Evolutionary conservation across 2,329 filamentous ascomycete species (phyloP).

Genomic region (Tolypocladium ophioglossoides): DNA sequence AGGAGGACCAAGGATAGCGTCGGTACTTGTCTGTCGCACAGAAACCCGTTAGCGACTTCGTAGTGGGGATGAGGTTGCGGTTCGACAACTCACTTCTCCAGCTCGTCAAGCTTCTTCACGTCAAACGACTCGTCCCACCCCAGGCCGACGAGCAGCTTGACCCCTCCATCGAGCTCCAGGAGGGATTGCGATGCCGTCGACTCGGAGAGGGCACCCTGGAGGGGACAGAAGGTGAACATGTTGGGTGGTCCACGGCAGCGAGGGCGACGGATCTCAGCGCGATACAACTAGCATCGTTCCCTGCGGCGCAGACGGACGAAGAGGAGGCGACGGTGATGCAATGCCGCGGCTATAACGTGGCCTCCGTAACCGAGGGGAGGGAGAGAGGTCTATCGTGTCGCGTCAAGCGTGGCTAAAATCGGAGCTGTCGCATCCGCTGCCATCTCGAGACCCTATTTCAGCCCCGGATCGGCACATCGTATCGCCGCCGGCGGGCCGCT

Average conservation of each 20-base stretch:
- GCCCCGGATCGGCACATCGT: not conserved
- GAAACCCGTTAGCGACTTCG: not conserved
- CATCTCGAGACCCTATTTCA: not conserved
- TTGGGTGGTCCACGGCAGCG: slow-evolving; percentile 10
- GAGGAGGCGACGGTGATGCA: not conserved
- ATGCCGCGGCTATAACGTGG: not conserved
- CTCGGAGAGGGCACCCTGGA: slow-evolving; percentile 82
- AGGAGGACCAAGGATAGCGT: slow-evolving; percentile 89
- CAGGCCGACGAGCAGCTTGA: slow-evolving; percentile 89
- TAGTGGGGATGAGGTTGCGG: not conserved
- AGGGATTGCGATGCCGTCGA: slow-evolving; percentile 89
- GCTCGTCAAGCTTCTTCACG: slow-evolving; percentile 66
- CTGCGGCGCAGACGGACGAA: not conserved
- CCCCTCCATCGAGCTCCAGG: slow-evolving; percentile 88
- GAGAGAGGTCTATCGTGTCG: not conserved
- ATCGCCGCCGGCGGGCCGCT: not conserved
- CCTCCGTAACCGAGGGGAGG: not conserved
- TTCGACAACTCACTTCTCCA: slow-evolving; percentile 63
- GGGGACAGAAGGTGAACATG: slow-evolving; percentile 95
- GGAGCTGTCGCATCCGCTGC: not conserved
- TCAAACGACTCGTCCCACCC: slow-evolving; percentile 95
- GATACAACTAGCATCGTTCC: not conserved
- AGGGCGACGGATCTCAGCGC: not conserved
- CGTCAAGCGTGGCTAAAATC: not conserved
- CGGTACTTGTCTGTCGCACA: slow-evolving; percentile 60